Evolutionary conservation across 2,329 filamentous ascomycete genomes (phyloP), one percentile per base, ranked within the genome.

Genomic region (Huntiella decipiens): DNA sequence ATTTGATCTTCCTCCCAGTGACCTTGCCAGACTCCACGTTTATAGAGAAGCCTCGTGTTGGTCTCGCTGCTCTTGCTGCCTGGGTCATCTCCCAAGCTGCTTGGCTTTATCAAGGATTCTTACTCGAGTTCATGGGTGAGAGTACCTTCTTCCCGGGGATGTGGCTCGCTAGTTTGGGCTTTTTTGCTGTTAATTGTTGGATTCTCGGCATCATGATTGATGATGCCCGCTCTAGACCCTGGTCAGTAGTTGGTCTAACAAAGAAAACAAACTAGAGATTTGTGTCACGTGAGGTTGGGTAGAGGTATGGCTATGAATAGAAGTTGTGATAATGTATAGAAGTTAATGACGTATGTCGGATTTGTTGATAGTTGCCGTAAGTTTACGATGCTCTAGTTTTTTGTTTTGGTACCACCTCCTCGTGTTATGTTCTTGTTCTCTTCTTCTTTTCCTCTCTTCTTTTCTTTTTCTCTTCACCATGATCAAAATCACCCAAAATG

Each of bases 1-100:
- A 98, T 62, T 78, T 95, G 62, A 75, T 95, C 52, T 83, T 98
- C 54, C 67, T 96, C 2, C 91, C 91, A 0, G 78, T 95, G 43
- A 93, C 95, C 58, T 77, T 98, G 0, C 86, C 88, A 0, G 64
- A 64, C 34, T 95, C 87, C 0, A 79, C 80, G 0, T 69, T 95
- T 11, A 63, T 92, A 1, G 62, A 59, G 4, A 67, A 63, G 2
- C 74, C 74, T 0, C 56, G 56, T 4, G 61, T 80, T 3, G 91
- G 91, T 1, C 49, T 82, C 1, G 54, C 65, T 0, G 82, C 82
- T 1, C 65, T 83, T 4, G 54, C 63, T 1, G 62, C 87, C 4
- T 98, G 91, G 91, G 62, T 93, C 1, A 56, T 68, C 2, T 74
- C 75, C 1, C 88, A 96, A 64, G 82, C 66, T 1, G 61, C 74